These are phyloP conservation scores for Crepidotus sp. DNA, from an alignment of 1,284 basidiomycete genomes.

Conservation along the genomic window DNA sequence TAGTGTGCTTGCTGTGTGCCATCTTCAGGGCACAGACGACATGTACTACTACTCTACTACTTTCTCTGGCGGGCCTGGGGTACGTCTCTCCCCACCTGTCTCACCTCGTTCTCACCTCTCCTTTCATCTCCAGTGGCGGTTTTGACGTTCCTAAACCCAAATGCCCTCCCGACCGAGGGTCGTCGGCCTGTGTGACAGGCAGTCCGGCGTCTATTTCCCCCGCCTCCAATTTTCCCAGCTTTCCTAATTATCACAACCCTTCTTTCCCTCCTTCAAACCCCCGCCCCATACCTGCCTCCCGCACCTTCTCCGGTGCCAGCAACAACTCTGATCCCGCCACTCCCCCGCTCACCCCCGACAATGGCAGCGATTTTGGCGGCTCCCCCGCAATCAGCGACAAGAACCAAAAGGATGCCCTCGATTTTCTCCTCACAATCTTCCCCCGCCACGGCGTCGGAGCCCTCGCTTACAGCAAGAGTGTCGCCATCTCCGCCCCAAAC, in stretches of 20 bases:
- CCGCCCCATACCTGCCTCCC: slow-evolving; percentile 18
- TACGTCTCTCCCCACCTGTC: slow-evolving; percentile 29
- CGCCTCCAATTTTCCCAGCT: slow-evolving; percentile 31
- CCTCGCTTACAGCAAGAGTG: slow-evolving; percentile 60
- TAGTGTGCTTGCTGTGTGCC: slow-evolving; percentile 76
- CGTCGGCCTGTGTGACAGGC: slow-evolving; percentile 88
- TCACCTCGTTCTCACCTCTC: slow-evolving; percentile 11
- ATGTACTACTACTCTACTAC: slow-evolving; percentile 84
- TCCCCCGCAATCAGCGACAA: slow-evolving; percentile 27
- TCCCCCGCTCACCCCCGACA: slow-evolving; percentile 58
- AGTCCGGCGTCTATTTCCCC: slow-evolving; percentile 50
- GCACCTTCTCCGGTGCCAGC: not conserved
- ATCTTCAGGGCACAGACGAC: slow-evolving; percentile 65
- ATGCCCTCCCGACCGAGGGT: slow-evolving; percentile 90
- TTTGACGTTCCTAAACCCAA: slow-evolving; percentile 80
- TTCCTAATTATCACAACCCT: slow-evolving; percentile 21
- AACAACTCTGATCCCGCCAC: slow-evolving; percentile 34
- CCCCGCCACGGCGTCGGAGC: slow-evolving; percentile 58
- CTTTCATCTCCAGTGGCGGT: slow-evolving; percentile 57
- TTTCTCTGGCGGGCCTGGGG: slow-evolving; percentile 82
- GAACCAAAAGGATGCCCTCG: slow-evolving; percentile 54
- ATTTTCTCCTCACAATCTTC: slow-evolving; percentile 69
- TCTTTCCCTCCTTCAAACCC: slow-evolving; percentile 13
- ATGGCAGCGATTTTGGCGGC: slow-evolving; percentile 26
- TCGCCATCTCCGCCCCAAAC: slow-evolving; percentile 60